These are phyloP conservation scores for Lodderomyces pseudojiufengensis DNA, from an alignment of 1,139 yeast genomes.

Conservation along the genomic window DNA sequence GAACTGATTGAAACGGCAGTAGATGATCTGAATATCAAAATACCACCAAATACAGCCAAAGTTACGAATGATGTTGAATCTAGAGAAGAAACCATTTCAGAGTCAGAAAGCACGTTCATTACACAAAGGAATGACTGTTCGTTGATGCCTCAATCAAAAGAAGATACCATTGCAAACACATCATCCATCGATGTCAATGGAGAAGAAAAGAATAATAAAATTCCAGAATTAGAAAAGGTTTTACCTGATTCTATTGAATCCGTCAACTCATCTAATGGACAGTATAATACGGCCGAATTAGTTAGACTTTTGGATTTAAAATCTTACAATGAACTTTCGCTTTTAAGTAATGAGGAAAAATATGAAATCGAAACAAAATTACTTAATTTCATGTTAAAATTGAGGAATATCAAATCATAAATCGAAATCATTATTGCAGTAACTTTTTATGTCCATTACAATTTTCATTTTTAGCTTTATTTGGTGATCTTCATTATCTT, in stretches of 20 bases:
- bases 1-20: too few relatives aligned
- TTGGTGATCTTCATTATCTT: too few relatives aligned
- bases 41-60: too few relatives aligned
- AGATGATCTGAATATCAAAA: too few relatives aligned
- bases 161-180: neutral
- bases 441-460: neutral
- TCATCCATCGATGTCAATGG: neutral
- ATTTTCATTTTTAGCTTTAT: too few relatives aligned
- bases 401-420: too few relatives aligned
- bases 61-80: too few relatives aligned
- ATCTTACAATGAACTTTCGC: slow-evolving; percentile 17
- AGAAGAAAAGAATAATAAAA: neutral
- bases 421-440: slow-evolving; percentile 1
- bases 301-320: slow-evolving; percentile 6
- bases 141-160: neutral
- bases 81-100: neutral
- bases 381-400: slow-evolving; percentile 24
- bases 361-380: slow-evolving; percentile 30
- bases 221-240: neutral
- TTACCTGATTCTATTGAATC: neutral
- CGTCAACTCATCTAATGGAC: too few relatives aligned
- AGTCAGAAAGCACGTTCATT: neutral
- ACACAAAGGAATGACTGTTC: too few relatives aligned
- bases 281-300: slow-evolving; percentile 2
- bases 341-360: slow-evolving; percentile 18